Evolutionary conservation across 2,329 filamentous ascomycete genomes (phyloP).

Genomic region (Ophiostoma sp.): DNA sequence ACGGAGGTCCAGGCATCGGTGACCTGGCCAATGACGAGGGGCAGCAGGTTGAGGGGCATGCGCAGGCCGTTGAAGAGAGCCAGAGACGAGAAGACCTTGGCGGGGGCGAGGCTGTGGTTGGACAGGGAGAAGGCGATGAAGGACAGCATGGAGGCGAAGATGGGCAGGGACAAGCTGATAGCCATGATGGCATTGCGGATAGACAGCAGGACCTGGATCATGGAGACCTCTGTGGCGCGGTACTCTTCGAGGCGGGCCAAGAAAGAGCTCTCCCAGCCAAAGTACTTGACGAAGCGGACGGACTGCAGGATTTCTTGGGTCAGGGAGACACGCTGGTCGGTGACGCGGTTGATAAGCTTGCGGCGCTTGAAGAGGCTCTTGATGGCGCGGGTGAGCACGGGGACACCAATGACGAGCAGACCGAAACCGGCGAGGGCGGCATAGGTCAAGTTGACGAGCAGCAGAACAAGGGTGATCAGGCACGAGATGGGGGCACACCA

Average conservation of each 20-base stretch:
- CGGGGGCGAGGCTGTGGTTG: conserved; percentile 68
- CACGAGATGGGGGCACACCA: conserved; percentile 85
- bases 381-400: conserved; percentile 74
- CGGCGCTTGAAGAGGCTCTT: conserved; percentile 73
- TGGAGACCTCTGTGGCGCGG: conserved; percentile 71
- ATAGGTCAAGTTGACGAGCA: conserved; percentile 85
- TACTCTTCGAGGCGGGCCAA: conserved; percentile 73
- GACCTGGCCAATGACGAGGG: conserved; percentile 82
- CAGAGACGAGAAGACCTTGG: conserved; percentile 85
- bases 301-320: conserved; percentile 91
- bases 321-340: conserved; percentile 85
- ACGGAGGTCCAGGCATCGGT: conserved; percentile 87
- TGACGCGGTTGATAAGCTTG: conserved; percentile 84
- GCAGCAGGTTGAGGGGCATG: conserved; percentile 85
- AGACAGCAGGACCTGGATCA: conserved; percentile 80
- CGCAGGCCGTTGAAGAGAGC: conserved; percentile 91
- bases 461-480: conserved; percentile 73
- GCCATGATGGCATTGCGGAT: conserved; percentile 85
- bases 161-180: conserved; percentile 80
- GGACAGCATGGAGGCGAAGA: conserved; percentile 92
- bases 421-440: conserved; percentile 87
- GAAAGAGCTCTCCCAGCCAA: conserved; percentile 92
- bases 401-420: conserved; percentile 75
- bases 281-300: conserved; percentile 94
- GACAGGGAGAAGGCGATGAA: conserved; percentile 80